A percentile compares a stretch with the other conserved stretches of the same genome.
Conservation (phyloP, 192 early-diverging fungal species). For the Mortierella hygrophila region DNA sequence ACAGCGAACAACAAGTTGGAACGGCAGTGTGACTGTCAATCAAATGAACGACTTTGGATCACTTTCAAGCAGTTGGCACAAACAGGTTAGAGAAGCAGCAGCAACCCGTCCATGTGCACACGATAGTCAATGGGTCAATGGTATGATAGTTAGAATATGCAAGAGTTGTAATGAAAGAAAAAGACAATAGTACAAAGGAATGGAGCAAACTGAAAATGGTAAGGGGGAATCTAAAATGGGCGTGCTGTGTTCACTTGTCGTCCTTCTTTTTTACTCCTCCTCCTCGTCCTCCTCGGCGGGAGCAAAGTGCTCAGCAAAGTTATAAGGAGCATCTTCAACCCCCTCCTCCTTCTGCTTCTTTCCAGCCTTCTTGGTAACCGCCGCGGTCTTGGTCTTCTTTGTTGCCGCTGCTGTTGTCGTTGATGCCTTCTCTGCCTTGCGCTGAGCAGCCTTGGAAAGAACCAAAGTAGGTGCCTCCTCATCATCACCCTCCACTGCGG, state of each 20-base stretch:
- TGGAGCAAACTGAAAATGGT: neutral
- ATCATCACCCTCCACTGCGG: neutral
- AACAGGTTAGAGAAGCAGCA: neutral
- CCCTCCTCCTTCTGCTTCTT: constrained; percentile 26
- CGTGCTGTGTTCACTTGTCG: constrained; percentile 16
- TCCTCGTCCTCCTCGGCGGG: constrained; percentile 7
- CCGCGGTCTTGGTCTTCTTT: constrained; percentile 45
- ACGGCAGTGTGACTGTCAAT: neutral
- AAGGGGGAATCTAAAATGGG: constrained; percentile 9
- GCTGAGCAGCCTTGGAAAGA: constrained; percentile 41
- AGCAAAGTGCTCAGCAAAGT: constrained; percentile 50
- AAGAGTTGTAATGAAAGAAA: constrained; percentile 9
- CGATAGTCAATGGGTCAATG: too few relatives aligned
- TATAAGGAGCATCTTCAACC: constrained; percentile 44
- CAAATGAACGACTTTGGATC: neutral
- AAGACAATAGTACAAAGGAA: constrained; percentile 11
- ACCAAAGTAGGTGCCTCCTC: constrained; percentile 17
- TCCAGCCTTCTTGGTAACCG: constrained; percentile 24
- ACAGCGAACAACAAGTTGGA: neutral
- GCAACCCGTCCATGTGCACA: neutral
- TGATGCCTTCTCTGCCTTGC: constrained; percentile 37
- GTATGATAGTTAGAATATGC: neutral
- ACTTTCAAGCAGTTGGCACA: neutral
- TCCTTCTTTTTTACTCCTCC: constrained; percentile 22
- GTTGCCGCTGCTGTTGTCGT: constrained; percentile 15